phyloP scores from a whole-genome alignment of 1,284 basidiomycete species.

The Tausonia pullulans region DNA sequence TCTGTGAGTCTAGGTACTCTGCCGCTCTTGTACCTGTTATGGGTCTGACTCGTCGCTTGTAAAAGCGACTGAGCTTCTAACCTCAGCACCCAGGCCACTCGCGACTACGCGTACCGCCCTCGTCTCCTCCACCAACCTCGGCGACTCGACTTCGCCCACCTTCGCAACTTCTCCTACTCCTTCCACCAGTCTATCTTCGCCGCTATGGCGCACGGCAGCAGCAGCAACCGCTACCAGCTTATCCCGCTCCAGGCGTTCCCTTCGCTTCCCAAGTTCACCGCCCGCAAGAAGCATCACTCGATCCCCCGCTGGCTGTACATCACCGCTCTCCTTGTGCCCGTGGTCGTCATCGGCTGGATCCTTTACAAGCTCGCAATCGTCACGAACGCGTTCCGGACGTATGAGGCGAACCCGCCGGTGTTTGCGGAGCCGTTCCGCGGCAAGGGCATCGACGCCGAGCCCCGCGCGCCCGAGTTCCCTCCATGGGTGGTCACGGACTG shows the following conservation, averaged over 20 bases:
- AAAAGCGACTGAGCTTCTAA: no score
- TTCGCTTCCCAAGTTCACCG: background rate
- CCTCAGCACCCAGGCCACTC: no score
- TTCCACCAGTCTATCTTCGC: no score
- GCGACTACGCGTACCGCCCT: no score
- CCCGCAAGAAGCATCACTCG: slow-evolving; percentile 2
- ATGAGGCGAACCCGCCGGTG: slow-evolving; percentile 10
- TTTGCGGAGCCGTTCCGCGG: slow-evolving; percentile 12
- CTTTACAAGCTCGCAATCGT: slow-evolving; percentile 13
- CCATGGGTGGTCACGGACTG: slow-evolving; percentile 5
- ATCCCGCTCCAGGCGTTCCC: background rate
- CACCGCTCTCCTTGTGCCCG: slow-evolving; percentile 1
- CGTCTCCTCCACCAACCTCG: no score
- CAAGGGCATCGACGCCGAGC: slow-evolving; percentile 11
- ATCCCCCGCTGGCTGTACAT: slow-evolving; percentile 7
- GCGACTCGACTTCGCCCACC: no score
- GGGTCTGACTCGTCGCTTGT: no score
- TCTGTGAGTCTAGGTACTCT: no score
- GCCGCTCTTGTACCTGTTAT: no score
- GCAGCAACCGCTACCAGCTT: background rate
- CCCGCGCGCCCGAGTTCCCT: slow-evolving; percentile 5
- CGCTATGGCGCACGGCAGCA: no score
- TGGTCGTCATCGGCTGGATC: slow-evolving; percentile 2
- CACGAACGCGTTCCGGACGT: slow-evolving; percentile 16
- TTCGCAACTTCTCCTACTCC: no score